phyloP scores from a whole-genome alignment of 176 grass and related monocot genomes.

The Zoysia pacifica region DNA sequence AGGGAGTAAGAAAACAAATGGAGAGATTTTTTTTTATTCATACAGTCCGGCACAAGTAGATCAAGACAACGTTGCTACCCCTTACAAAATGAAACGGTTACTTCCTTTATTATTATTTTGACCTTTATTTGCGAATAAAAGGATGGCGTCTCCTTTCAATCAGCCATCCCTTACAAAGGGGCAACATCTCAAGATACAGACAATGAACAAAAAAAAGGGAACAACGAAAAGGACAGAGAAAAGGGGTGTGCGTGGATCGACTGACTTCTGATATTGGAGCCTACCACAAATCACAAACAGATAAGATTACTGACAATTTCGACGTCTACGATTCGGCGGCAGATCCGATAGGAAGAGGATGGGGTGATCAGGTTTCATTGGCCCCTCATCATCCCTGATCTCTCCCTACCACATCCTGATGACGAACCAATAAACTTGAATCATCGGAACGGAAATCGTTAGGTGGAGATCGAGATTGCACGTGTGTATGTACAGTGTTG shows the following conservation, averaged over 20 bases:
- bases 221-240: background rate
- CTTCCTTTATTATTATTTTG: constrained; percentile 22
- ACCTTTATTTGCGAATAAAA: constrained; percentile 34
- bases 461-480: background rate
- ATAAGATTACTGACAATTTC: background rate
- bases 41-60: background rate
- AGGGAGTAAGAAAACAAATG: too few species aligned
- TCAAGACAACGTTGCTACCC: background rate
- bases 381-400: constrained; percentile 14
- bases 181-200: constrained; percentile 26
- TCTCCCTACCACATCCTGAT: constrained; percentile 19
- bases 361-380: background rate
- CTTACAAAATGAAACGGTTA: background rate
- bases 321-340: background rate
- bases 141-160: constrained; percentile 36
- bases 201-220: background rate
- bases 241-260: constrained; percentile 12
- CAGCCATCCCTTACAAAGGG: constrained; percentile 16
- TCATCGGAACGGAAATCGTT: constrained; percentile 26
- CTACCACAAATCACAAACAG: constrained; percentile 44
- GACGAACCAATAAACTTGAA: constrained; percentile 7
- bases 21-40: background rate
- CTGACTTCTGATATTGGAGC: constrained; percentile 29
- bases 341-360: background rate
- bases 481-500: constrained; percentile 26